Conservation (phyloP, 2,329 filamentous ascomycete genomes). For the Leptosphaerulina australis region DNA sequence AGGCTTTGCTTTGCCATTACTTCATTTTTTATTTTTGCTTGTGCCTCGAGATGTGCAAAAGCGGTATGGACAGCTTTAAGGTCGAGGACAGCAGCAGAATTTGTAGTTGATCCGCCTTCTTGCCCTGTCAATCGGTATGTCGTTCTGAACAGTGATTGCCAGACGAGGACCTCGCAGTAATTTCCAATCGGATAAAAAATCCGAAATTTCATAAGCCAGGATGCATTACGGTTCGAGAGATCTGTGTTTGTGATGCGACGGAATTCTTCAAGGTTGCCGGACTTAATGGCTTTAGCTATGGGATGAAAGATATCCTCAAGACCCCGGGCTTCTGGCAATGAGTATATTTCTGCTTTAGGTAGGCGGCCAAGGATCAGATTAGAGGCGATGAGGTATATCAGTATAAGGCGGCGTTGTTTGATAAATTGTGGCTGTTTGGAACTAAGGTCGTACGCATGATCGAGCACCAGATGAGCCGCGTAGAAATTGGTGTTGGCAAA, state of each 20-base stretch:
- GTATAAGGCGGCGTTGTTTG: conserved; percentile 76
- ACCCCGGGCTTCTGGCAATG: conserved; percentile 70
- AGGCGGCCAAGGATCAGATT: conserved; percentile 87
- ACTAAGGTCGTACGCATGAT: conserved; percentile 81
- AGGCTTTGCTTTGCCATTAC: conserved; percentile 38
- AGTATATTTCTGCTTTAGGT: conserved; percentile 70
- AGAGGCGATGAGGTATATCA: conserved; percentile 80
- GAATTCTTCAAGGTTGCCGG: conserved; percentile 76
- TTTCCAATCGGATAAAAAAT: conserved; percentile 77
- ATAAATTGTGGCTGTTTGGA: conserved; percentile 51
- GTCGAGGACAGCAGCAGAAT: conserved; percentile 73
- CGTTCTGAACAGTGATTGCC: conserved; percentile 79
- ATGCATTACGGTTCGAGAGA: conserved; percentile 27
- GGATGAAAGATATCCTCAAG: conserved; percentile 72
- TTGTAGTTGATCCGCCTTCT: conserved; percentile 56
- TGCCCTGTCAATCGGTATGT: conserved; percentile 79
- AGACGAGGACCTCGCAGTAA: conserved; percentile 79
- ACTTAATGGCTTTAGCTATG: conserved; percentile 72
- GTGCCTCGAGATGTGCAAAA: conserved; percentile 68
- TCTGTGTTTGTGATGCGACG: conserved; percentile 66
- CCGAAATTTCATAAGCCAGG: conserved; percentile 77
- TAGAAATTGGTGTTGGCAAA: conserved; percentile 84
- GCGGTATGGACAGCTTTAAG: conserved; percentile 70
- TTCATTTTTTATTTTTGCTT: conserved; percentile 40
- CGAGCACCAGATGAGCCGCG: conserved; percentile 74